Evolutionary conservation across 2,329 filamentous ascomycete species (phyloP).

Genomic region (Penicillium sp.): DNA sequence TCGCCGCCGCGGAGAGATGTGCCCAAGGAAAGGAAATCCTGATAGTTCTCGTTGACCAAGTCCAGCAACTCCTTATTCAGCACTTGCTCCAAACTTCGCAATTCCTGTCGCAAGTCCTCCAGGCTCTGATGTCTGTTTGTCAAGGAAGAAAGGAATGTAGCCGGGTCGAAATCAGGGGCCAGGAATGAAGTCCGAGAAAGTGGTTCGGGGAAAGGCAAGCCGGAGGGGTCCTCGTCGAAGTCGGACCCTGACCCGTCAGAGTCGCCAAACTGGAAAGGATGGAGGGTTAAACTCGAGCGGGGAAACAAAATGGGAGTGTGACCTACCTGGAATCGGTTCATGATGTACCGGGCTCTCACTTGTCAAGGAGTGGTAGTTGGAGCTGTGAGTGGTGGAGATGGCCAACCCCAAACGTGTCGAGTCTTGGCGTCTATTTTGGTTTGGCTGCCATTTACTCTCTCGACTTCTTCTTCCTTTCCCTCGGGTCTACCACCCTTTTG

Average conservation of each 20-base stretch:
- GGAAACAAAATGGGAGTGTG: background rate
- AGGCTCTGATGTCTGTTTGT: conserved; percentile 92
- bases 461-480: background rate
- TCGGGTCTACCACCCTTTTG: conserved; percentile 7
- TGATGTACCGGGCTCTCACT: conserved; percentile 14
- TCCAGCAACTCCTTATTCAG: conserved; percentile 88
- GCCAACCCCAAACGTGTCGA: conserved; percentile 16
- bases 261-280: conserved; percentile 45
- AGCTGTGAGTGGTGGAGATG: conserved; percentile 13
- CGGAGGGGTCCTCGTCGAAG: conserved; percentile 64
- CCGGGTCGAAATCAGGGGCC: conserved; percentile 74
- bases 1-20: conserved; percentile 83
- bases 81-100: conserved; percentile 77
- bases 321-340: conserved; percentile 41
- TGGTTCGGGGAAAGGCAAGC: conserved; percentile 85
- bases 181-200: conserved; percentile 85
- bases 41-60: conserved; percentile 93
- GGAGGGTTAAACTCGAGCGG: conserved; percentile 7
- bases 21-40: conserved; percentile 84
- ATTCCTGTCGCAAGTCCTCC: conserved; percentile 85
- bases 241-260: conserved; percentile 52
- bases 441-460: background rate
- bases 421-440: conserved; percentile 25
- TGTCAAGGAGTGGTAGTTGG: conserved; percentile 11
- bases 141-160: conserved; percentile 79